Conservation (phyloP, 106 monocot genomes). For the Dendrobium officinale region DNA sequence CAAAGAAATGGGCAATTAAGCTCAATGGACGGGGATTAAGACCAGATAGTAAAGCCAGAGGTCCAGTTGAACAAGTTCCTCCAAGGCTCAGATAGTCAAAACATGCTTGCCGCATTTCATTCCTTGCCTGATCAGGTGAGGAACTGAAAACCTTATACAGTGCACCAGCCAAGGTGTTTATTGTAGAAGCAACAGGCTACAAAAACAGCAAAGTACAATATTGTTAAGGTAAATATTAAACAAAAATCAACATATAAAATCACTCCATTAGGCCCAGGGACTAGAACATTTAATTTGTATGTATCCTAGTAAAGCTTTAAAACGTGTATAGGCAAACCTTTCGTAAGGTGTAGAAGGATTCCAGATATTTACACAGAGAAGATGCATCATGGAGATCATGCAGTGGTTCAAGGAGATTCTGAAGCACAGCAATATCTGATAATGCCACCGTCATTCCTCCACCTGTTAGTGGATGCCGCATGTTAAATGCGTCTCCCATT, state of each 20-base stretch:
- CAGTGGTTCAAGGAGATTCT: constrained; percentile 72
- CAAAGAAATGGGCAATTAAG: constrained; percentile 87
- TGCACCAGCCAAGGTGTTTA: constrained; percentile 87
- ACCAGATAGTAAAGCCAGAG: constrained; percentile 63
- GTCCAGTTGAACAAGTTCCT: constrained; percentile 67
- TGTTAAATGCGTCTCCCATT: constrained; percentile 95
- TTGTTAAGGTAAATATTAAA: background rate
- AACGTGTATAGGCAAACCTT: constrained; percentile 38
- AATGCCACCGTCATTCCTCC: constrained; percentile 94
- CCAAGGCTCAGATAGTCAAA: constrained; percentile 93
- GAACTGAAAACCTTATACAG: constrained; percentile 77
- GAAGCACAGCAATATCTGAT: constrained; percentile 71
- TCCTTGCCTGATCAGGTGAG: constrained; percentile 66
- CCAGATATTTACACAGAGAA: constrained; percentile 74
- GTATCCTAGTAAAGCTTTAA: background rate
- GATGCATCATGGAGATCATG: constrained; percentile 61
- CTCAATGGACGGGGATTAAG: constrained; percentile 72
- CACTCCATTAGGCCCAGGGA: background rate
- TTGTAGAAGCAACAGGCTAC: constrained; percentile 92
- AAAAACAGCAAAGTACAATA: constrained; percentile 4
- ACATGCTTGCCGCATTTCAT: constrained; percentile 81
- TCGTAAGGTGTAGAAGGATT: constrained; percentile 86
- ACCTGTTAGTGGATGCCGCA: constrained; percentile 92
- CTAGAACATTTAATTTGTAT: background rate
- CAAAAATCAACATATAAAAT: background rate